Conservation (phyloP, 192 early-diverging fungal genomes). For the Endogone sp. region DNA sequence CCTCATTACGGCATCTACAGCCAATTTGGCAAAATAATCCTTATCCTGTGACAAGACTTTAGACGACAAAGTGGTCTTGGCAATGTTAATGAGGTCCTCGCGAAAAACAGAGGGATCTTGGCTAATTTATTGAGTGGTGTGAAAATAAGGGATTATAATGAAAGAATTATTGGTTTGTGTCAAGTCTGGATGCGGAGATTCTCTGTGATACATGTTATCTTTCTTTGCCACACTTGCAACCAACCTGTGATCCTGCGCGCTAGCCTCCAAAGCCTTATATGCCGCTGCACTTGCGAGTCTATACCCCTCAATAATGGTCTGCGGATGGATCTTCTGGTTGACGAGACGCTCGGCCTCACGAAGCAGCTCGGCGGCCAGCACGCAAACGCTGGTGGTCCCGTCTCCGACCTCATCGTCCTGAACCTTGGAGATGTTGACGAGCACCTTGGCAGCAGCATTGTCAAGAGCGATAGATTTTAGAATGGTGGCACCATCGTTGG, state of each 20-base stretch:
- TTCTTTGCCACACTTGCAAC: too few relatives aligned
- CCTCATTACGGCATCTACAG: slow-evolving; percentile 95
- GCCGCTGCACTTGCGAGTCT: slow-evolving; percentile 83
- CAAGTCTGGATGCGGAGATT: too few relatives aligned
- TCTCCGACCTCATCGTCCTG: slow-evolving; percentile 99
- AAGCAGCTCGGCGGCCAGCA: slow-evolving; percentile 93
- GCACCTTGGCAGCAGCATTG: slow-evolving; percentile 96
- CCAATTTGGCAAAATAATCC: slow-evolving; percentile 92
- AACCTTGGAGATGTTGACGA: slow-evolving; percentile 98
- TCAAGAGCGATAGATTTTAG: slow-evolving; percentile 96
- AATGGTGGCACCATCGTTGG: slow-evolving; percentile 99
- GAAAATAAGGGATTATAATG: too few relatives aligned
- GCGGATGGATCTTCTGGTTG: slow-evolving; percentile 94
- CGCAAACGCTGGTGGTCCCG: slow-evolving; percentile 99
- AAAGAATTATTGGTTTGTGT: too few relatives aligned
- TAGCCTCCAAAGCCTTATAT: slow-evolving; percentile 73
- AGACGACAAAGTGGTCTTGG: slow-evolving; percentile 92
- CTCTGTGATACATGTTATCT: too few relatives aligned
- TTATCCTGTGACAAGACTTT: slow-evolving; percentile 97
- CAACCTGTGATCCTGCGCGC: slow-evolving; percentile 68
- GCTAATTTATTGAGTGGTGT: slow-evolving; percentile 19
- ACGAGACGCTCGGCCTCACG: slow-evolving; percentile 91
- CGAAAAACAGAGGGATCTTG: slow-evolving; percentile 68
- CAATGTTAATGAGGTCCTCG: slow-evolving; percentile 94
- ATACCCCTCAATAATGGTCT: slow-evolving; percentile 96